Evolutionary conservation across 2,329 filamentous ascomycete genomes (phyloP).

Genomic region (Talaromyces sp.): DNA sequence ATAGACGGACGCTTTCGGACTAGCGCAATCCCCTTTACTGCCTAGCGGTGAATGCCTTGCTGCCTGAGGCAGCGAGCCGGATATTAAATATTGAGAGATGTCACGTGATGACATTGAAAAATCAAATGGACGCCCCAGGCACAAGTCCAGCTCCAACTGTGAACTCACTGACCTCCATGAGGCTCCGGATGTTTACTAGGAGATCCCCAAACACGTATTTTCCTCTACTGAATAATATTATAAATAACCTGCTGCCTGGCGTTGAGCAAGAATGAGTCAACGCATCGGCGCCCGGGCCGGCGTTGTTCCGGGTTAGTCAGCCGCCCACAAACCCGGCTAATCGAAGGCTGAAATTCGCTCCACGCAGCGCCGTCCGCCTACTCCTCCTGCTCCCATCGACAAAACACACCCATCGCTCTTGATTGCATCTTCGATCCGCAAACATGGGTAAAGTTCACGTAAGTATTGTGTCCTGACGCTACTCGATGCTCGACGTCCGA

Average conservation of each 20-base stretch:
- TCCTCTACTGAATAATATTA: not conserved
- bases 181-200: too few relatives aligned
- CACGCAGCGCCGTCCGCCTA: not conserved
- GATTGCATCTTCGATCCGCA: constrained; percentile 4
- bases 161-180: too few relatives aligned
- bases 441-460: constrained; percentile 14
- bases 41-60: not conserved
- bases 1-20: not conserved
- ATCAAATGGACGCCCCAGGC: not conserved
- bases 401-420: not conserved
- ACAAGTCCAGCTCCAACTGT: not conserved
- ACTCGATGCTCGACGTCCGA: not conserved
- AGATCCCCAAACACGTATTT: too few relatives aligned
- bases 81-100: not conserved
- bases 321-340: constrained; percentile 9
- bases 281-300: not conserved
- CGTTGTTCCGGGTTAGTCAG: constrained; percentile 9
- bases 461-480: constrained; percentile 2
- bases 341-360: constrained; percentile 7
- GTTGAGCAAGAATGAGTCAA: not conserved
- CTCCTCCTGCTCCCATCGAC: not conserved
- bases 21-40: not conserved
- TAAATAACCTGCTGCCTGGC: not conserved
- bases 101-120: not conserved
- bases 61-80: not conserved